A percentile compares a stretch with the other conserved stretches of the same genome.
Conservation (phyloP, 768 basidiomycete genomes). For the Russula earlei region DNA sequence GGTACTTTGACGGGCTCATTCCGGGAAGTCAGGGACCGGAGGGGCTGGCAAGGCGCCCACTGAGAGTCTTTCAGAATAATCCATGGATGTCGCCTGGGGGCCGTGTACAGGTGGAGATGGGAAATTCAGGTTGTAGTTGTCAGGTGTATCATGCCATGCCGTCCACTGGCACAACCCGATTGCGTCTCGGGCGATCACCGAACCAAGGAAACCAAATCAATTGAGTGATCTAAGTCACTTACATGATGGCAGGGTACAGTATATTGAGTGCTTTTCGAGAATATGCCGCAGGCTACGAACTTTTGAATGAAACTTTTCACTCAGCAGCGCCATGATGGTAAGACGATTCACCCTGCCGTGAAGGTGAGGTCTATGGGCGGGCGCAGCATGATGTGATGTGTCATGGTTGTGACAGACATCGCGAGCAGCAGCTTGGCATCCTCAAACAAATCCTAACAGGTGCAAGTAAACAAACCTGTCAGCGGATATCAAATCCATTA, state of each 20-base stretch:
- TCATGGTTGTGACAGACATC: too few species aligned
- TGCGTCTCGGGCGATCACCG: background rate
- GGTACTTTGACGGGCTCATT: background rate
- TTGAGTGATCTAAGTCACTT: background rate
- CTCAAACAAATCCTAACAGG: too few species aligned
- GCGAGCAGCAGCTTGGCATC: too few species aligned
- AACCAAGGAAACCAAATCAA: too few species aligned
- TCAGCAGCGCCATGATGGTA: too few species aligned
- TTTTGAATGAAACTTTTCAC: background rate
- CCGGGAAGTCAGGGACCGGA: background rate
- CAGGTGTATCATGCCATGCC: background rate
- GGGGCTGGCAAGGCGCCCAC: background rate
- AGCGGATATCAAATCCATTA: too few species aligned
- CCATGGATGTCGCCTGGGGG: background rate
- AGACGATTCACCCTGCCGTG: too few species aligned
- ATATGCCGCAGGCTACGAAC: background rate
- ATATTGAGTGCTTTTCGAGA: too few species aligned
- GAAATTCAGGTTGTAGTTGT: background rate
- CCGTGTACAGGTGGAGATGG: background rate
- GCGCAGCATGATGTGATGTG: too few species aligned
- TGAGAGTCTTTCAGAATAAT: background rate
- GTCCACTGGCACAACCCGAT: background rate
- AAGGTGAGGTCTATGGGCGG: too few species aligned
- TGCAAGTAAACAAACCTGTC: too few species aligned
- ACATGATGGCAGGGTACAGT: background rate